These are phyloP conservation scores for Thermomucor indicae-seudaticae DNA, from an alignment of 371 early-diverging fungal species.

Conservation along the genomic window DNA sequence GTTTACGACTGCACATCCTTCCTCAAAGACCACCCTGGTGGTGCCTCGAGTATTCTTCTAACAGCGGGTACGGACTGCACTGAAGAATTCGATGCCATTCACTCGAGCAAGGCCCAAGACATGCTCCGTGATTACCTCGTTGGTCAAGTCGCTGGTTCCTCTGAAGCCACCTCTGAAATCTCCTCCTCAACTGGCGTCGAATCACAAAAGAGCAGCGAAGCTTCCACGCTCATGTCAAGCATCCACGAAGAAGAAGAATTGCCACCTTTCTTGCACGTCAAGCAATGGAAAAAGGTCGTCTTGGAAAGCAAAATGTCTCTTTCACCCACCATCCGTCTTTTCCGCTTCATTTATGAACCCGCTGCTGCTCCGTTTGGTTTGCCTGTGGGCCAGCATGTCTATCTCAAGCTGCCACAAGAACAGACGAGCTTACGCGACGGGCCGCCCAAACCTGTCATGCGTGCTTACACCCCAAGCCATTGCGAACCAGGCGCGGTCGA, in stretches of 20 bases:
- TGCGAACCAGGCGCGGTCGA: constrained; percentile 41
- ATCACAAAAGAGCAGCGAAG: constrained; percentile 1
- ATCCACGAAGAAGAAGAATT: constrained; percentile 1
- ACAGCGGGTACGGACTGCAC: constrained; percentile 75
- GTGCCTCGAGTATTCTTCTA: constrained; percentile 61
- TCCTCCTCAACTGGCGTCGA: constrained; percentile 6
- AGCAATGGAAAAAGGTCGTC: constrained; percentile 31
- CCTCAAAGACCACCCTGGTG: constrained; percentile 88
- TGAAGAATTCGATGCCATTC: constrained; percentile 87
- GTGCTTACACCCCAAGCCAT: constrained; percentile 60
- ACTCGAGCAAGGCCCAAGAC: constrained; percentile 74
- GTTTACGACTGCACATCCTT: constrained; percentile 91
- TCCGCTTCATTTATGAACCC: constrained; percentile 34
- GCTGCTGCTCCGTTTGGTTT: constrained; percentile 28
- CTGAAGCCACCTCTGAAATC: neutral
- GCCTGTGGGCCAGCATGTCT: constrained; percentile 49
- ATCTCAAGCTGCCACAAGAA: constrained; percentile 18
- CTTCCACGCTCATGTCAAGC: neutral
- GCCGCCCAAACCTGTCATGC: constrained; percentile 32
- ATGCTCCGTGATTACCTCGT: constrained; percentile 58
- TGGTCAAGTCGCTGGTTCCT: constrained; percentile 50
- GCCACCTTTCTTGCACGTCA: constrained; percentile 27
- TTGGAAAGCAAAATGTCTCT: constrained; percentile 29
- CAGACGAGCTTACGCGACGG: neutral
- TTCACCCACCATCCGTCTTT: constrained; percentile 38